These are phyloP conservation scores for Pythium brachiatum DNA, from an alignment of 352 stramenopile genomes.

Conservation along the genomic window DNA sequence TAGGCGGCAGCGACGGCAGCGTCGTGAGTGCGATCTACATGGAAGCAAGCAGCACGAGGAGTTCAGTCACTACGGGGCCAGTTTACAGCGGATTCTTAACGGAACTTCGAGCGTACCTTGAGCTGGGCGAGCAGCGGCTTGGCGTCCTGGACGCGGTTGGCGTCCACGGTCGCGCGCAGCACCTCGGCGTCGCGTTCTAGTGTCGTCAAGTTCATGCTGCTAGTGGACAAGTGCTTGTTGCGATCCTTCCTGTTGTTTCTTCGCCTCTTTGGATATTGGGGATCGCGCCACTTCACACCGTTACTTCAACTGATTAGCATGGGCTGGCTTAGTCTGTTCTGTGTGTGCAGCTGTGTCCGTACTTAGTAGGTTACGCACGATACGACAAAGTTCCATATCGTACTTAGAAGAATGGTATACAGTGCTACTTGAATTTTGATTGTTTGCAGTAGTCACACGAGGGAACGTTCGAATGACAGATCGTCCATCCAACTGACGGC, in stretches of 20 bases:
- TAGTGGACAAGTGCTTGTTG: not conserved
- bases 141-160: conserved; percentile 41
- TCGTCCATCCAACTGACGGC: conserved; percentile 1
- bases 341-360: no score
- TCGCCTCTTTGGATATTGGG: conserved; percentile 1
- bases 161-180: conserved; percentile 58
- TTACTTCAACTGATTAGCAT: not conserved
- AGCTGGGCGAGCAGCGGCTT: conserved; percentile 50
- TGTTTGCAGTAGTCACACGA: not conserved
- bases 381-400: not conserved
- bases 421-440: not conserved
- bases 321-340: not conserved
- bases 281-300: not conserved
- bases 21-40: conserved; percentile 80
- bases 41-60: not conserved
- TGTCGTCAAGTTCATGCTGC: conserved; percentile 36
- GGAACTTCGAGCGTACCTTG: conserved; percentile 39
- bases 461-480: not conserved
- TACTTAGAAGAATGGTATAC: not conserved
- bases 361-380: not conserved
- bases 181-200: conserved; percentile 63
- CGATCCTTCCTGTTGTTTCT: conserved; percentile 8
- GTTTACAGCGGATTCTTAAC: conserved; percentile 2
- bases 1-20: conserved; percentile 83
- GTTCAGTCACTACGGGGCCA: not conserved